A percentile compares a stretch with the other conserved stretches of the same genome.
phyloP scores from a whole-genome alignment of 1,284 basidiomycete genomes.

The Sanghuangporus baumii region DNA sequence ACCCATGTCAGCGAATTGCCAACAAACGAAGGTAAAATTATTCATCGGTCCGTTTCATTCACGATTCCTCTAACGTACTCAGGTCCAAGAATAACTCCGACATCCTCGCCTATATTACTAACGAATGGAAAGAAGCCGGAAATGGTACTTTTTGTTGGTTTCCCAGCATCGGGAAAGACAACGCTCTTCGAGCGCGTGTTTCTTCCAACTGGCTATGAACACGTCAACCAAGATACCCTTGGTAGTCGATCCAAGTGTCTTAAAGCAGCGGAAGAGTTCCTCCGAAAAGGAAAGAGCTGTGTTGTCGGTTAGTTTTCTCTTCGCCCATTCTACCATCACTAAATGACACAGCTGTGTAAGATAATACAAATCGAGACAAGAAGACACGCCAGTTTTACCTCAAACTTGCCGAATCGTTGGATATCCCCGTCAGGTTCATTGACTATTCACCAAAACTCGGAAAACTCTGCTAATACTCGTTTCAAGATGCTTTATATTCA shows the following conservation, averaged over 20 bases:
- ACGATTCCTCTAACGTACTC: neutral
- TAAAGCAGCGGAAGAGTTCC: slow-evolving; percentile 50
- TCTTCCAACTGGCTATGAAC: slow-evolving; percentile 60
- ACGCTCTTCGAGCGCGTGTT: slow-evolving; percentile 75
- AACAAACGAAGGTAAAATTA: slow-evolving; percentile 11
- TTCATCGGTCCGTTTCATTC: neutral
- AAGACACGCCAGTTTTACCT: slow-evolving; percentile 67
- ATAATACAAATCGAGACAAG: slow-evolving; percentile 81
- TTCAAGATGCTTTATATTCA: slow-evolving; percentile 67
- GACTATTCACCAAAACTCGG: neutral
- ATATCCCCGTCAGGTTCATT: slow-evolving; percentile 52
- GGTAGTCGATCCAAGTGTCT: slow-evolving; percentile 72
- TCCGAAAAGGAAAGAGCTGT: slow-evolving; percentile 57
- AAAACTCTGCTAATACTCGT: neutral
- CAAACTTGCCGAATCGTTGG: slow-evolving; percentile 51
- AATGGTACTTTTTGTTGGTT: slow-evolving; percentile 84
- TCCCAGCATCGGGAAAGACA: slow-evolving; percentile 85
- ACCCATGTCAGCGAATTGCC: slow-evolving; percentile 51
- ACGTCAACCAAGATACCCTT: slow-evolving; percentile 85
- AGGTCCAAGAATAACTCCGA: slow-evolving; percentile 60
- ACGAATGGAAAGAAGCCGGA: slow-evolving; percentile 29
- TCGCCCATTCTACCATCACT: neutral
- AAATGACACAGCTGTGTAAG: slow-evolving; percentile 33
- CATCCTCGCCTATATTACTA: slow-evolving; percentile 56
- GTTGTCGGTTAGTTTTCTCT: slow-evolving; percentile 58